These are phyloP conservation scores for Trametes cinnabarina DNA, from an alignment of 768 basidiomycete species.

Conservation along the genomic window DNA sequence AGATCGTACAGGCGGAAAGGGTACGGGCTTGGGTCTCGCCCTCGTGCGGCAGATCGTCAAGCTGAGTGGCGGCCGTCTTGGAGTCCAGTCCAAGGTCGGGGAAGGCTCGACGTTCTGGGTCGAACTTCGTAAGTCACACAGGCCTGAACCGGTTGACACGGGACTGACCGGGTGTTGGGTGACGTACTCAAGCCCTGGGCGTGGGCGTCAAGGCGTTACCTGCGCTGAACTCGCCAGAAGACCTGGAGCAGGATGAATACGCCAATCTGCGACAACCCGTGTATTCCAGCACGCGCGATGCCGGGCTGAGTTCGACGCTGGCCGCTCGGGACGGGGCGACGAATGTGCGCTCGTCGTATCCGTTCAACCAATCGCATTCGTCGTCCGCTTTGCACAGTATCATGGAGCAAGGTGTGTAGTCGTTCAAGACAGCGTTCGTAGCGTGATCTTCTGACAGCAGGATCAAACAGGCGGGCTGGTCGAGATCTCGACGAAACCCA, in stretches of 20 bases:
- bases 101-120: slow-evolving; percentile 90
- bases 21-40: slow-evolving; percentile 52
- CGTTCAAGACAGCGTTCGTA: background rate
- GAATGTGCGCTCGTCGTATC: slow-evolving; percentile 1
- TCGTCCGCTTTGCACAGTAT: slow-evolving; percentile 57
- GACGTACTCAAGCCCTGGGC: slow-evolving; percentile 51
- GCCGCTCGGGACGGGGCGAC: background rate
- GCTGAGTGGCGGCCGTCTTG: slow-evolving; percentile 47
- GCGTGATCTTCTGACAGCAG: background rate
- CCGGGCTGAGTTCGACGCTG: background rate
- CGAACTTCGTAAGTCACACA: slow-evolving; percentile 52
- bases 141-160: no score
- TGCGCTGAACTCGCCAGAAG: slow-evolving; percentile 17
- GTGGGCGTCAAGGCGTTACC: slow-evolving; percentile 56
- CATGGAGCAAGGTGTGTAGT: slow-evolving; percentile 57
- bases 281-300: slow-evolving; percentile 5
- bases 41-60: slow-evolving; percentile 54
- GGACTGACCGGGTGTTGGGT: background rate
- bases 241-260: slow-evolving; percentile 10
- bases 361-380: slow-evolving; percentile 26
- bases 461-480: slow-evolving; percentile 62
- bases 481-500: slow-evolving; percentile 51
- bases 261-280: slow-evolving; percentile 9
- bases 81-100: slow-evolving; percentile 42
- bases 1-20: slow-evolving; percentile 40